These are phyloP conservation scores for Saccharomyces uvarum DNA, from an alignment of 1,139 yeast genomes.

Conservation along the genomic window DNA sequence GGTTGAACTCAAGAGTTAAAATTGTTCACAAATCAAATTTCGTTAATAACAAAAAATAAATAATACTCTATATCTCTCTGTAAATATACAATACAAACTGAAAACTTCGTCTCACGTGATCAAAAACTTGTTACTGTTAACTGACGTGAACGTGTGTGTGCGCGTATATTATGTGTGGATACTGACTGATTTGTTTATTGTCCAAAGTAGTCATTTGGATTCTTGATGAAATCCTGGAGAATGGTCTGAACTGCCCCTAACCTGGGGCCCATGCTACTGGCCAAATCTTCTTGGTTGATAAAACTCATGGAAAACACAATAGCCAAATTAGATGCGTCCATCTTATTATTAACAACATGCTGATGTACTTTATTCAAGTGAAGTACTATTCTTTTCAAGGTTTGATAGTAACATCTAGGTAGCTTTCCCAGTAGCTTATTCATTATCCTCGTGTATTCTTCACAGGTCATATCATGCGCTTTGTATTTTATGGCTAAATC, in stretches of 20 bases:
- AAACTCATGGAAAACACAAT: conserved; percentile 65
- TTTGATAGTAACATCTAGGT: conserved; percentile 59
- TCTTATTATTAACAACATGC: conserved; percentile 57
- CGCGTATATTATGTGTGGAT: too few species aligned
- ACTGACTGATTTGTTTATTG: background rate
- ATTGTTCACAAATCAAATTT: conserved; percentile 32
- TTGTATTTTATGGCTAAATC: conserved; percentile 31
- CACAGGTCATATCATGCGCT: conserved; percentile 20
- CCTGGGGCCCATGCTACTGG: conserved; percentile 37
- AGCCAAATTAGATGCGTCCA: conserved; percentile 76
- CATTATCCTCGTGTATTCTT: conserved; percentile 24
- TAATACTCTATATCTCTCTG: conserved; percentile 5
- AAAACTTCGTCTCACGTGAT: background rate
- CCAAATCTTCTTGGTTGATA: conserved; percentile 37
- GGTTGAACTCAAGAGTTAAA: conserved; percentile 30
- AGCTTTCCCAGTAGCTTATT: conserved; percentile 39
- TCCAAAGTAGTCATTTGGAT: conserved; percentile 27
- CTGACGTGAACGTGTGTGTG: background rate
- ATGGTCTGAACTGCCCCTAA: conserved; percentile 38
- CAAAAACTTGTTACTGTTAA: background rate
- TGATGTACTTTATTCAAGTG: conserved; percentile 62
- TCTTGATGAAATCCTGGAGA: conserved; percentile 33
- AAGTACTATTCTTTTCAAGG: conserved; percentile 56
- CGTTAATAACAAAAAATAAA: conserved; percentile 13
- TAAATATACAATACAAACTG: background rate